A percentile compares a stretch with the other conserved stretches of the same genome.
Conservation (phyloP, 1,284 basidiomycete species). For the Leccinum fuscescens region DNA sequence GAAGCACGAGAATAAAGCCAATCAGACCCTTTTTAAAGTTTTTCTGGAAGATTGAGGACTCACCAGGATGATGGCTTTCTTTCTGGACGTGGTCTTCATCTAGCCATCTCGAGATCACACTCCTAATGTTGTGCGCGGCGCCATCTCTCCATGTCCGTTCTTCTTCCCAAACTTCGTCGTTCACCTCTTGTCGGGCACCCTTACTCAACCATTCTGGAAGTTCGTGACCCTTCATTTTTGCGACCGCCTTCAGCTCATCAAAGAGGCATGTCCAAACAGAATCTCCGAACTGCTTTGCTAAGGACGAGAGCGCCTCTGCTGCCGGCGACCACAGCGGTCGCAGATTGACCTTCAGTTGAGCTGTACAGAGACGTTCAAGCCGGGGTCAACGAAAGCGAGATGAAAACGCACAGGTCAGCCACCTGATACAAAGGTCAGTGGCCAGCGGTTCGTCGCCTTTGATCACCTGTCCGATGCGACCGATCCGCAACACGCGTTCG, state of each 20-base stretch:
- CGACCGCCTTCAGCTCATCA: slow-evolving; percentile 48
- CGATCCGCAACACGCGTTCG: slow-evolving; percentile 77
- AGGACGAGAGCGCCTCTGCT: slow-evolving; percentile 59
- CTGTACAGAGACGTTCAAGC: slow-evolving; percentile 35
- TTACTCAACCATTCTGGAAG: slow-evolving; percentile 21
- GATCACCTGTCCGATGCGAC: slow-evolving; percentile 54
- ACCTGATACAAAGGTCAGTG: slow-evolving; percentile 56
- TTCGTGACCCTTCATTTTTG: slow-evolving; percentile 2
- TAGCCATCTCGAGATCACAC: slow-evolving; percentile 45
- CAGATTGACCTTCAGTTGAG: slow-evolving; percentile 89
- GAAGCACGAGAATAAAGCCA: neutral
- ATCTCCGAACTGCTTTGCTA: slow-evolving; percentile 63
- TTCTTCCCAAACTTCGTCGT: slow-evolving; percentile 56
- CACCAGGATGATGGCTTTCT: slow-evolving; percentile 37
- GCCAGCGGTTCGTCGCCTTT: slow-evolving; percentile 51
- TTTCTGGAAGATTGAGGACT: slow-evolving; percentile 7
- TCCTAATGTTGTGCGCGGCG: slow-evolving; percentile 59
- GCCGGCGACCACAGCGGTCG: slow-evolving; percentile 88
- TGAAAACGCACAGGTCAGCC: slow-evolving; percentile 57
- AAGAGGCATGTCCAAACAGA: slow-evolving; percentile 74
- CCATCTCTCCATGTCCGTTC: slow-evolving; percentile 76
- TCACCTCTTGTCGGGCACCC: slow-evolving; percentile 23
- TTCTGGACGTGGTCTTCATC: slow-evolving; percentile 29
- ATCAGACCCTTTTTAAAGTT: neutral
- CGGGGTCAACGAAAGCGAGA: neutral